These are phyloP conservation scores for Salvia hispanica DNA, from an alignment of 257 asterid genomes.

Conservation along the genomic window DNA sequence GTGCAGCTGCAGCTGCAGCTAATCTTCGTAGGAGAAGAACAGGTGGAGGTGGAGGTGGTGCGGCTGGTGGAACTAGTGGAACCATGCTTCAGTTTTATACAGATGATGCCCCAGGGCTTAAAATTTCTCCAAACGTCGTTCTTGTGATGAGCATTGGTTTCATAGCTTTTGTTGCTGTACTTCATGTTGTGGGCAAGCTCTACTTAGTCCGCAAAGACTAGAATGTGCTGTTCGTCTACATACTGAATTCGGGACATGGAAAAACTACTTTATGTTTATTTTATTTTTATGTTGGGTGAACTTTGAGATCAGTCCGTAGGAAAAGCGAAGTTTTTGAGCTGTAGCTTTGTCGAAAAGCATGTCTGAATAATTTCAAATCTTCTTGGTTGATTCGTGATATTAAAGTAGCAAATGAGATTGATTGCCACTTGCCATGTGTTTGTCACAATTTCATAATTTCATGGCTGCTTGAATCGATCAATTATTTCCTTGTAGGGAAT, in stretches of 20 bases:
- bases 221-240: not conserved
- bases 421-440: too few relatives aligned
- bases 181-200: conserved; percentile 69
- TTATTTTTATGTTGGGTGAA: conserved; percentile 5
- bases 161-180: conserved; percentile 65
- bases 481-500: too few relatives aligned
- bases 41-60: conserved; percentile 49
- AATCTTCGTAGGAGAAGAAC: conserved; percentile 50
- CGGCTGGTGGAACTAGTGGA: conserved; percentile 58
- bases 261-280: not conserved
- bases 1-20: conserved; percentile 62
- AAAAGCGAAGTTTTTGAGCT: too few relatives aligned
- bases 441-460: too few relatives aligned
- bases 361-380: too few relatives aligned
- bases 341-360: too few relatives aligned
- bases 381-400: too few relatives aligned
- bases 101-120: conserved; percentile 70
- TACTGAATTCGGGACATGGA: conserved; percentile 11
- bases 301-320: not conserved
- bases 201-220: conserved; percentile 64
- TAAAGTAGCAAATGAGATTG: too few relatives aligned
- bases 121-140: conserved; percentile 64
- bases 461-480: too few relatives aligned
- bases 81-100: conserved; percentile 72
- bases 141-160: conserved; percentile 74